A percentile compares a stretch with the other conserved stretches of the same genome.
Evolutionary conservation across 2,329 filamentous ascomycete species (phyloP).

Genomic region (Sporothrix protearum): DNA sequence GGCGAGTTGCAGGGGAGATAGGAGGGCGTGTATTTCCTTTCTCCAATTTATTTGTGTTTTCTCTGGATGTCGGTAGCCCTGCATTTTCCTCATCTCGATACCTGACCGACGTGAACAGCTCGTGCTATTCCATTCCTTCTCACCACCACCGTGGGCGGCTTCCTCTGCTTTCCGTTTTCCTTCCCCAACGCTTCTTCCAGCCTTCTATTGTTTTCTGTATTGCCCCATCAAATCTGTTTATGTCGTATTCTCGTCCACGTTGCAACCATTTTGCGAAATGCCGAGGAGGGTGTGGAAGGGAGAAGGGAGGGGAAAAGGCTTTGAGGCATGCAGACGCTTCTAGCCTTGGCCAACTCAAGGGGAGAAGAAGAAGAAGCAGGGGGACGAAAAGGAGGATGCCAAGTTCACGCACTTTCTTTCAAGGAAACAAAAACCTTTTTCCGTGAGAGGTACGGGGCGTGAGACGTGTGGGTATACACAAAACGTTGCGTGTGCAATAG

Average conservation of each 20-base stretch:
- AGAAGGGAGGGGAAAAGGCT: too few species aligned
- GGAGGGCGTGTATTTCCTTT: neutral
- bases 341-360: neutral
- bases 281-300: slow-evolving; percentile 17
- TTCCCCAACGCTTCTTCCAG: slow-evolving; percentile 12
- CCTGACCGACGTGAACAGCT: neutral
- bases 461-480: neutral
- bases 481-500: neutral
- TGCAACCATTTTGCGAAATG: neutral
- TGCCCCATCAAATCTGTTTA: neutral
- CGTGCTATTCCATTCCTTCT: neutral
- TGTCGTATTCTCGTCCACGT: neutral
- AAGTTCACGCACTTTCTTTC: neutral
- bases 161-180: neutral
- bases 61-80: neutral
- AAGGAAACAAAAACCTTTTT: neutral
- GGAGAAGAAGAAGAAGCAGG: neutral
- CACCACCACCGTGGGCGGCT: slow-evolving; percentile 20
- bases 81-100: neutral
- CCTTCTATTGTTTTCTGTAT: neutral
- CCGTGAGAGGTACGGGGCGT: neutral
- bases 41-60: neutral
- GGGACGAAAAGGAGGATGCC: neutral
- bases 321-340: neutral
- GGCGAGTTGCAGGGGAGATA: slow-evolving; percentile 23